Evolutionary conservation across 2,329 filamentous ascomycete genomes (phyloP).

Genomic region (Clathrospora elynae): DNA sequence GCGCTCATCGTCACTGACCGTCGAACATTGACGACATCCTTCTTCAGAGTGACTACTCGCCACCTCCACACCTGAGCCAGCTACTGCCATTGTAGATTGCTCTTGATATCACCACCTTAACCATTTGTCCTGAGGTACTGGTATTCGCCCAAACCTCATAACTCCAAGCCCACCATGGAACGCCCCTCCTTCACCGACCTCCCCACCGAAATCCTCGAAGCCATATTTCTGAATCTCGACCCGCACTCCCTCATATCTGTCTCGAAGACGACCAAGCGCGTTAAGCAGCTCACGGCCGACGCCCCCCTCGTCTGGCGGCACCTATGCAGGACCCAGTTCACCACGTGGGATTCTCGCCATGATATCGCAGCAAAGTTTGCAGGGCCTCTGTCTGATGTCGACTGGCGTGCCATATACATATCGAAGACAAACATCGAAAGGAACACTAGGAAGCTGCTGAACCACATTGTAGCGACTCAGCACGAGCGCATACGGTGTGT

Average conservation of each 20-base stretch:
- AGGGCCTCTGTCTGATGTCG: slow-evolving; percentile 59
- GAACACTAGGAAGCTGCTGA: slow-evolving; percentile 53
- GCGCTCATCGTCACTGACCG: slow-evolving; percentile 17
- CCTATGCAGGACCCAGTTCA: slow-evolving; percentile 72
- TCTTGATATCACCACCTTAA: background rate
- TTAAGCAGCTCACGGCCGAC: slow-evolving; percentile 68
- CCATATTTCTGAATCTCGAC: slow-evolving; percentile 70
- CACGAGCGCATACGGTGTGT: slow-evolving; percentile 71
- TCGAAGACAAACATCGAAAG: slow-evolving; percentile 43
- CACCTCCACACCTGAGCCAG: slow-evolving; percentile 3
- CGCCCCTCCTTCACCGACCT: slow-evolving; percentile 50
- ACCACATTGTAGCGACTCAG: slow-evolving; percentile 73
- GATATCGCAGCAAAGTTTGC: slow-evolving; percentile 41
- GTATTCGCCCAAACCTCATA: background rate
- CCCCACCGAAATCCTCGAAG: slow-evolving; percentile 84
- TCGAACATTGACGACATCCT: slow-evolving; percentile 24
- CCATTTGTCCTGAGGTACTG: too few species aligned
- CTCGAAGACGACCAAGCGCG: slow-evolving; percentile 65
- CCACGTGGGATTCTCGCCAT: slow-evolving; percentile 69
- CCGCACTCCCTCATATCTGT: slow-evolving; percentile 58
- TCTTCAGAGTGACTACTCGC: slow-evolving; percentile 3
- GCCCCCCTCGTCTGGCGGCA: slow-evolving; percentile 79
- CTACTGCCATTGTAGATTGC: background rate
- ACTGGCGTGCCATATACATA: slow-evolving; percentile 69
- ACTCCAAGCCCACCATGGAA: background rate